phyloP scores from a whole-genome alignment of 108 stramenopile species.

The Pseudonitzschia delicatissima region DNA sequence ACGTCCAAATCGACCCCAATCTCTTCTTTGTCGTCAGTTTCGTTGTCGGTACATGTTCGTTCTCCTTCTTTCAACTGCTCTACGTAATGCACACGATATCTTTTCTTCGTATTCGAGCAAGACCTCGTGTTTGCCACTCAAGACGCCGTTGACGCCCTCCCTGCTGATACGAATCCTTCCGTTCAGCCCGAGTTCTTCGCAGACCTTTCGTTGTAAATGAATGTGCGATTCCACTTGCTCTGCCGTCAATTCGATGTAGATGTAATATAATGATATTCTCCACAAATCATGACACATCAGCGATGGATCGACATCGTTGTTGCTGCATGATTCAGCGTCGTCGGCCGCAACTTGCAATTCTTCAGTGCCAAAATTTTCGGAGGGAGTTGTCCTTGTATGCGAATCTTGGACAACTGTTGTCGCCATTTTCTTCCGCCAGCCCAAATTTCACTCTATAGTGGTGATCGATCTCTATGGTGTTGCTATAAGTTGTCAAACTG shows the following conservation, averaged over 20 bases:
- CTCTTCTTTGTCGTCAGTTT: neutral
- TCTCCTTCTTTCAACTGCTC: neutral
- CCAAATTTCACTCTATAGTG: too few species aligned
- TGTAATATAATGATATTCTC: constrained; percentile 70
- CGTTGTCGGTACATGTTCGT: neutral
- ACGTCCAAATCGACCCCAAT: constrained; percentile 46
- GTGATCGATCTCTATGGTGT: too few species aligned
- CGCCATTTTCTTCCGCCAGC: too few species aligned
- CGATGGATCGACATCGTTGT: neutral
- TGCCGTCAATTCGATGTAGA: constrained; percentile 47
- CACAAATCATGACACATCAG: constrained; percentile 15
- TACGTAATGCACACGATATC: constrained; percentile 8
- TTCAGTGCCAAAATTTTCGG: too few species aligned
- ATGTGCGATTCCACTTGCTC: constrained; percentile 38
- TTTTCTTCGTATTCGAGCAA: constrained; percentile 48
- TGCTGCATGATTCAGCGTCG: too few species aligned
- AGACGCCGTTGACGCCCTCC: constrained; percentile 84
- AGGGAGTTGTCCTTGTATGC: too few species aligned
- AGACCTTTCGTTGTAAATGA: constrained; percentile 43
- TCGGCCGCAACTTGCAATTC: too few species aligned
- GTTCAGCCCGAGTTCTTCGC: constrained; percentile 37
- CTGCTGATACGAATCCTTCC: constrained; percentile 68
- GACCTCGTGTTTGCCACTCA: constrained; percentile 42
- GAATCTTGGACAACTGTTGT: too few species aligned
- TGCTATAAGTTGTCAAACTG: too few species aligned